phyloP scores from a whole-genome alignment of 164 flowering plant species.

The Chimonanthus praecox region DNA sequence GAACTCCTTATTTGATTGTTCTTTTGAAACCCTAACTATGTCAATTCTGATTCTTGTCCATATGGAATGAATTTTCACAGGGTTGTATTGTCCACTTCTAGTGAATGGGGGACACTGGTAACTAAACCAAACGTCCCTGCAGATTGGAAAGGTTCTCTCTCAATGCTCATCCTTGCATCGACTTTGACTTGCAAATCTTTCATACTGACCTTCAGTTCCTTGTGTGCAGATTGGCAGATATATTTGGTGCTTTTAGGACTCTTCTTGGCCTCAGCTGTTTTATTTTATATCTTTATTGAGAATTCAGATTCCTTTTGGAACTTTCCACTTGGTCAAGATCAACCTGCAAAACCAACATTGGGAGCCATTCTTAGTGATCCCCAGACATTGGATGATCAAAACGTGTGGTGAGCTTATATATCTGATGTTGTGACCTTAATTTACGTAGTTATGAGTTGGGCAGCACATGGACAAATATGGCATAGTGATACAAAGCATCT shows the following conservation, averaged over 20 bases:
- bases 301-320: slow-evolving; percentile 94
- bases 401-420: slow-evolving; percentile 41
- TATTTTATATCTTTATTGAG: slow-evolving; percentile 65
- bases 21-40: not conserved
- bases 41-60: not conserved
- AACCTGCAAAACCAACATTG: slow-evolving; percentile 38
- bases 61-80: slow-evolving; percentile 32
- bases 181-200: not conserved
- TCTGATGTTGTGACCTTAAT: slow-evolving; percentile 15
- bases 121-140: slow-evolving; percentile 75
- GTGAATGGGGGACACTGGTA: slow-evolving; percentile 73
- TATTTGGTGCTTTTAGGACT: slow-evolving; percentile 68
- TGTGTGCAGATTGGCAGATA: slow-evolving; percentile 85
- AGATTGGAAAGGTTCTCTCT: slow-evolving; percentile 86
- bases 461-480: not conserved
- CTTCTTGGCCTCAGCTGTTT: slow-evolving; percentile 67
- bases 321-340: slow-evolving; percentile 48
- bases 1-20: not conserved
- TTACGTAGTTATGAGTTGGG: not conserved
- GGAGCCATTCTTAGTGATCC: slow-evolving; percentile 38
- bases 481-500: not conserved
- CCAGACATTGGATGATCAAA: slow-evolving; percentile 52
- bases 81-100: slow-evolving; percentile 69
- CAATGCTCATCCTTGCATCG: not conserved
- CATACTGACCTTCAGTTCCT: slow-evolving; percentile 7